These are phyloP conservation scores for Apiospora pterosperma DNA, from an alignment of 2,329 filamentous ascomycete genomes.

Conservation along the genomic window DNA sequence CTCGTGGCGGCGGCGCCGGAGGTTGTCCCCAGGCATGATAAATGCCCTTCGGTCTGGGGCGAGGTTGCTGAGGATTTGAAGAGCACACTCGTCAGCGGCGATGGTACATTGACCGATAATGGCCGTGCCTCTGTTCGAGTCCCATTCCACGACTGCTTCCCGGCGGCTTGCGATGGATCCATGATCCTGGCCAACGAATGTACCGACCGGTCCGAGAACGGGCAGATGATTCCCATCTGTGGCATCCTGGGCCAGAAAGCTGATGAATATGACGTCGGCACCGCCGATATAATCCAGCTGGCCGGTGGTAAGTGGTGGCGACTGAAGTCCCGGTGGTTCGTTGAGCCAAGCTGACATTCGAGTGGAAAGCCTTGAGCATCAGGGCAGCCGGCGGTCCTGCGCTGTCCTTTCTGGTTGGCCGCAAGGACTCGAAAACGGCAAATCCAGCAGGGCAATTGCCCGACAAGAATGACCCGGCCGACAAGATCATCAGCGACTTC, in stretches of 20 bases:
- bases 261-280: conserved; percentile 19
- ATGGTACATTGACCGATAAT: conserved; percentile 20
- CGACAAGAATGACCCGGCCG: conserved; percentile 24
- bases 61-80: conserved; percentile 21
- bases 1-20: background rate
- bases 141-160: conserved; percentile 28
- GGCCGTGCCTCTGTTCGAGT: conserved; percentile 24
- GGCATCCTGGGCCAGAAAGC: conserved; percentile 18
- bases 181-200: conserved; percentile 26
- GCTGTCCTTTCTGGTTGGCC: conserved; percentile 22
- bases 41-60: conserved; percentile 21
- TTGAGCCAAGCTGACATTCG: background rate
- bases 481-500: conserved; percentile 44
- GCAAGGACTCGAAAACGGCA: conserved; percentile 19
- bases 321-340: background rate
- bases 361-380: conserved; percentile 19
- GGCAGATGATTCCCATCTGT: conserved; percentile 21
- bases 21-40: background rate
- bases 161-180: conserved; percentile 24
- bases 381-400: conserved; percentile 18
- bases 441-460: conserved; percentile 18
- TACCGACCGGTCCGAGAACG: conserved; percentile 20
- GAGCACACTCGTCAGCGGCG: conserved; percentile 14
- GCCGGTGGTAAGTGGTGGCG: conserved; percentile 19
- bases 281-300: conserved; percentile 26